These are phyloP conservation scores for Penicillium sp. DNA, from an alignment of 2,329 filamentous ascomycete species.

Conservation along the genomic window DNA sequence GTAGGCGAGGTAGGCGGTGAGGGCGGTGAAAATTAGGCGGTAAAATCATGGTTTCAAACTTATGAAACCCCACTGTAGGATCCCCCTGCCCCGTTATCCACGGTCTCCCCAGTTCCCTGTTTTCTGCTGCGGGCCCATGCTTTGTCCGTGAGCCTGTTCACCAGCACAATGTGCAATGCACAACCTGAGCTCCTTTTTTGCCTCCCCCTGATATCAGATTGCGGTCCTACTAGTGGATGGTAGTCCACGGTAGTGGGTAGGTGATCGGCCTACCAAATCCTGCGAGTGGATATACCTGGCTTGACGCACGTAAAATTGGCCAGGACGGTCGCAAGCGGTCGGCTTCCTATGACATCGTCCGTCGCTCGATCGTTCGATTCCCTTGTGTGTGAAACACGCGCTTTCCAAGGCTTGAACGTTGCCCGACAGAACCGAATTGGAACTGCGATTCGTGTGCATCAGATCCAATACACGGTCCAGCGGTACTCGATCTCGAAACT, in stretches of 20 bases:
- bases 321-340: not conserved
- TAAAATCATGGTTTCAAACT: too few species aligned
- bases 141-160: not conserved
- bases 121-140: not conserved
- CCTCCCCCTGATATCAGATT: not conserved
- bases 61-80: too few species aligned
- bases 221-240: not conserved
- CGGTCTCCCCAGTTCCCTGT: not conserved
- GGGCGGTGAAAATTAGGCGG: too few species aligned
- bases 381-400: not conserved
- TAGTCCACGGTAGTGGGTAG: not conserved
- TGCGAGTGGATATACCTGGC: not conserved
- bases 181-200: not conserved
- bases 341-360: not conserved
- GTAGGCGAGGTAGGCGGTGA: too few species aligned
- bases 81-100: not conserved
- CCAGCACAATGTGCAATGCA: not conserved
- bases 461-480: not conserved
- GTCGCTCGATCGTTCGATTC: not conserved
- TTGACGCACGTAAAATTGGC: not conserved
- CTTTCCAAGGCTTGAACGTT: not conserved
- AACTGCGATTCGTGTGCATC: not conserved
- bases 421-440: not conserved
- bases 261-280: not conserved
- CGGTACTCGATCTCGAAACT: not conserved